A percentile compares a stretch with the other conserved stretches of the same genome.
phyloP scores from a whole-genome alignment of 768 basidiomycete species.

The Sarcomyxa edulis region DNA sequence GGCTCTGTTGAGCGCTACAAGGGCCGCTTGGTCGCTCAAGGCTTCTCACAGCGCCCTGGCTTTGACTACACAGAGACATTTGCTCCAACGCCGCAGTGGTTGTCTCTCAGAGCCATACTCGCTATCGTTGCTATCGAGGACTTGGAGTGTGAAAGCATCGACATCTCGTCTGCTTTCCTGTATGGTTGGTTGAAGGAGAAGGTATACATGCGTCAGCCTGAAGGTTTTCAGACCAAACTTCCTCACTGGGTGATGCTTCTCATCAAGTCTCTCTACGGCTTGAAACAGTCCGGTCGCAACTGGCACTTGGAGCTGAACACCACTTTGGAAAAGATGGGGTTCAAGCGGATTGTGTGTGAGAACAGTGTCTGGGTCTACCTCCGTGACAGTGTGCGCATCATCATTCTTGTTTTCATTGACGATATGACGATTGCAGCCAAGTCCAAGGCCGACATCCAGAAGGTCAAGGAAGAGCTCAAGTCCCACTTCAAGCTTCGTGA shows the following conservation, averaged over 20 bases:
- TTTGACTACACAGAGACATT: slow-evolving; percentile 33
- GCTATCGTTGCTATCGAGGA: slow-evolving; percentile 24
- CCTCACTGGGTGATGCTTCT: slow-evolving; percentile 14
- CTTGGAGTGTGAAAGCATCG: slow-evolving; percentile 23
- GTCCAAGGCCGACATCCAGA: slow-evolving; percentile 8
- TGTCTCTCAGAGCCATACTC: slow-evolving; percentile 19
- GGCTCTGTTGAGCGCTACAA: slow-evolving; percentile 35
- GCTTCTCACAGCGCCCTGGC: slow-evolving; percentile 31
- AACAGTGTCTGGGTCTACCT: slow-evolving; percentile 21
- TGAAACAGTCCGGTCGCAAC: slow-evolving; percentile 31
- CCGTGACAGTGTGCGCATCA: slow-evolving; percentile 14
- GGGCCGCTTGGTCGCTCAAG: slow-evolving; percentile 35
- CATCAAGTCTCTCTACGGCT: slow-evolving; percentile 33
- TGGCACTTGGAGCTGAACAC: slow-evolving; percentile 30
- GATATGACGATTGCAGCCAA: slow-evolving; percentile 23
- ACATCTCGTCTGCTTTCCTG: slow-evolving; percentile 27
- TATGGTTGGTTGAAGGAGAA: slow-evolving; percentile 23
- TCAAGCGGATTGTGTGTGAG: slow-evolving; percentile 16
- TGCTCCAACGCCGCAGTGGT: slow-evolving; percentile 16
- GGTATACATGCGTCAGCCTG: slow-evolving; percentile 27
- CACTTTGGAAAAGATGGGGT: slow-evolving; percentile 15
- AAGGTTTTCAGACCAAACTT: slow-evolving; percentile 15
- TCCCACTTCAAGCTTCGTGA: slow-evolving; percentile 22
- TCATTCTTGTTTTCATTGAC: slow-evolving; percentile 25
- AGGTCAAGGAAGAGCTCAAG: slow-evolving; percentile 17